Evolutionary conservation across 495 filamentous ascomycete genomes (phyloP).

Genomic region (Sordaria brevicollis): DNA sequence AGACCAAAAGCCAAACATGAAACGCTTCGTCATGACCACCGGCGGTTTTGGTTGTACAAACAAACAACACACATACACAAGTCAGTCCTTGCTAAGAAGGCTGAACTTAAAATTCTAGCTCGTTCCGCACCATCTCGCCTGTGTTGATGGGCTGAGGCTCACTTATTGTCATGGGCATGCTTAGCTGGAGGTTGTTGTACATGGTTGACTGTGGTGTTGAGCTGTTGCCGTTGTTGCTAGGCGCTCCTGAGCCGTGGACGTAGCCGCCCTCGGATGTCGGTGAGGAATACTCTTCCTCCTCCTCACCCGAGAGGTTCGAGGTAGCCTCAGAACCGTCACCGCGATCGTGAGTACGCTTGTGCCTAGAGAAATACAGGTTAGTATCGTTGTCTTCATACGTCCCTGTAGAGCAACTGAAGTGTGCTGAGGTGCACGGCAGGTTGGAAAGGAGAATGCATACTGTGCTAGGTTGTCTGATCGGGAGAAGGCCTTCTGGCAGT

Average conservation of each 20-base stretch:
- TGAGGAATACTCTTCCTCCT: constrained; percentile 62
- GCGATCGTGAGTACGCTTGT: constrained; percentile 89
- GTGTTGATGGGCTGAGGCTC: constrained; percentile 35
- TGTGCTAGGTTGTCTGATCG: constrained; percentile 97
- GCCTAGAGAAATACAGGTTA: constrained; percentile 40
- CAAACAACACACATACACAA: constrained; percentile 23
- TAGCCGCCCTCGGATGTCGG: constrained; percentile 51
- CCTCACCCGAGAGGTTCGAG: constrained; percentile 59
- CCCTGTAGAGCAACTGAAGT: constrained; percentile 7
- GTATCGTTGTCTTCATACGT: constrained; percentile 11
- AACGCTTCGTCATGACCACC: background rate
- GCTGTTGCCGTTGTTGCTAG: constrained; percentile 24
- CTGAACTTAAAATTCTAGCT: constrained; percentile 23
- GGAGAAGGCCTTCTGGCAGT: constrained; percentile 98
- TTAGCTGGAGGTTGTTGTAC: constrained; percentile 42
- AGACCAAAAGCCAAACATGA: constrained; percentile 15
- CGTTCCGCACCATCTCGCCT: constrained; percentile 27
- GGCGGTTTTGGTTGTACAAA: constrained; percentile 1
- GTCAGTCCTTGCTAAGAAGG: constrained; percentile 25
- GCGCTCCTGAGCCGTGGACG: constrained; percentile 33
- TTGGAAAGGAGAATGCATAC: constrained; percentile 46
- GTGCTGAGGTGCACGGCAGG: constrained; percentile 8
- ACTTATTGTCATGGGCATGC: constrained; percentile 50
- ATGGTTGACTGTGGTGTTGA: constrained; percentile 20
- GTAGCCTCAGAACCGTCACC: constrained; percentile 60